Percentiles rank a stretch among this genome's conserved stretches.
Conservation (phyloP, 2,329 filamentous ascomycete species). For the Elsinoe fawcettii region DNA sequence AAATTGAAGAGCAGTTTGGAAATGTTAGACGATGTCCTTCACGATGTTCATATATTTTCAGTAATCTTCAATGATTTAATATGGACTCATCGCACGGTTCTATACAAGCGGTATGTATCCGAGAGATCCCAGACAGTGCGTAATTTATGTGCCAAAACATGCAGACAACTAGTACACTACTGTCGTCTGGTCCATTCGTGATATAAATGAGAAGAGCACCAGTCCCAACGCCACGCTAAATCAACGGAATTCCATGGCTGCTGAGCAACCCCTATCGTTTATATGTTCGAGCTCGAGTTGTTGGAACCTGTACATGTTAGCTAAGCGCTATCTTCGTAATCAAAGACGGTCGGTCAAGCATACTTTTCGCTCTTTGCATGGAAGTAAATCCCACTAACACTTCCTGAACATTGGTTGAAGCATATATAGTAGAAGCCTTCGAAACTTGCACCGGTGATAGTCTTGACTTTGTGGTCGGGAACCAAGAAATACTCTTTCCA, state of each 20-base stretch:
- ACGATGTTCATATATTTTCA: not conserved
- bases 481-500: slow-evolving; percentile 99
- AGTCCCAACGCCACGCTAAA: slow-evolving; percentile 11
- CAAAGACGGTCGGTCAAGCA: slow-evolving; percentile 36
- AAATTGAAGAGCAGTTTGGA: not conserved
- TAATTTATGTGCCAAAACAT: not conserved
- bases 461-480: slow-evolving; percentile 83
- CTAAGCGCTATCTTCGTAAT: too few relatives aligned
- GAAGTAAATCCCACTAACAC: slow-evolving; percentile 91
- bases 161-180: slow-evolving; percentile 7
- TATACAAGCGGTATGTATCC: not conserved
- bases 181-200: not conserved
- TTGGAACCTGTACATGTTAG: slow-evolving; percentile 59
- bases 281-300: slow-evolving; percentile 87
- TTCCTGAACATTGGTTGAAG: slow-evolving; percentile 85
- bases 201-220: not conserved
- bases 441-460: slow-evolving; percentile 89
- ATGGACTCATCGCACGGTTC: not conserved
- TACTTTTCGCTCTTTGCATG: slow-evolving; percentile 97
- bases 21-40: not conserved
- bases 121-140: not conserved
- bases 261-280: slow-evolving; percentile 72
- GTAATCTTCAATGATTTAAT: not conserved
- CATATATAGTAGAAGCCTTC: slow-evolving; percentile 99
- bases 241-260: slow-evolving; percentile 82